These are phyloP conservation scores for Xylaria sp. DNA, from an alignment of 2,329 filamentous ascomycete species.

Conservation along the genomic window DNA sequence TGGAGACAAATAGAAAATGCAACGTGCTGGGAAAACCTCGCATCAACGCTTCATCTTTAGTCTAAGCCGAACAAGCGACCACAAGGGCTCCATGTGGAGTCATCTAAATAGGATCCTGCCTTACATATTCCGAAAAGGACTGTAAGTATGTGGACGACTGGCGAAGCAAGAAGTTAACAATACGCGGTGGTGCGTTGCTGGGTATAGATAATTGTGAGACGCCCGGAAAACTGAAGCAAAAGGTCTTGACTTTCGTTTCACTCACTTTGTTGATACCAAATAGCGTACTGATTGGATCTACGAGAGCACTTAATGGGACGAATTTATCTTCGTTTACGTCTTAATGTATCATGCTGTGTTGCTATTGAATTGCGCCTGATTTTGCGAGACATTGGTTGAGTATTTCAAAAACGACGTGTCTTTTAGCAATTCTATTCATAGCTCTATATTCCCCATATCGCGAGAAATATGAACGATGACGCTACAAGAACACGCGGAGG, in stretches of 20 bases:
- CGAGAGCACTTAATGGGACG: constrained; percentile 19
- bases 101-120: neutral
- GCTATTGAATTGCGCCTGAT: neutral
- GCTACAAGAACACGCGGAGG: neutral
- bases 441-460: neutral
- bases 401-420: neutral
- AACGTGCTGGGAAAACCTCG: neutral
- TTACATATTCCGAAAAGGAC: neutral
- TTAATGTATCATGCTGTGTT: neutral
- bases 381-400: neutral
- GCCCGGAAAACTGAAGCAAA: constrained; percentile 21
- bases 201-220: constrained; percentile 23
- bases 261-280: constrained; percentile 17
- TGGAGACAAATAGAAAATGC: neutral
- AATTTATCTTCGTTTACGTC: constrained; percentile 13
- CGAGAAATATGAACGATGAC: neutral
- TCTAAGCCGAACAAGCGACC: neutral
- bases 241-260: constrained; percentile 15
- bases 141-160: neutral
- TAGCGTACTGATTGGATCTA: constrained; percentile 24
- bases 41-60: constrained; percentile 10
- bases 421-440: neutral
- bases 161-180: constrained; percentile 1
- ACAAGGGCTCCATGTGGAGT: neutral
- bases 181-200: constrained; percentile 8